Base-by-base conservation (phyloP, 208 protist species). In the Sergeia podlipaevii region DNA sequence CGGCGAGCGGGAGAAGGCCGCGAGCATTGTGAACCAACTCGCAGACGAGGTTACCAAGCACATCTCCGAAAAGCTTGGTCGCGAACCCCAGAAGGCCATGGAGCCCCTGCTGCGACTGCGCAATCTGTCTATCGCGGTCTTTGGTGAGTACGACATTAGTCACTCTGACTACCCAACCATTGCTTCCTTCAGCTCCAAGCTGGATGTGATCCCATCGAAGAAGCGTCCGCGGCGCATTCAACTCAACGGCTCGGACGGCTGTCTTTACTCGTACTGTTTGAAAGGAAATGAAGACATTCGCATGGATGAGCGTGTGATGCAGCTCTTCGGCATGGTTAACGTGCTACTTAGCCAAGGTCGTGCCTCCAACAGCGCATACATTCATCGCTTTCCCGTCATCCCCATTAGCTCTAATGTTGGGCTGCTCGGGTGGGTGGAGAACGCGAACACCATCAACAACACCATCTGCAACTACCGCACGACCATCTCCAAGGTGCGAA, bases 281-380 rank as follows among this genome's bases (percentile, higher is more conserved):
- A 99, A 99, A 70, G 98, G 98, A 20, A 97, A 98, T 66, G 98
- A 99, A 74, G 97, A 98, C 70, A 91, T 98, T 41, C 85, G 98
- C 26, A 98, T 99, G 96, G 99, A 99, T 73, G 99, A 99, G 85
- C 90, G 98, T 20, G 98, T 99, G 23, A 99, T 99, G 98, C 98
- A 99, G 86, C 85, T 99, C 27, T 99, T 99, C 68, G 97, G 97
- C 11, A 93, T 99, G 49, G 97, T 99, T 13, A 99, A 99, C 84
- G 97, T 97, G n/a, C 86, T 99, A 4, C 83, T 99, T 5, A 80
- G 64, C n/a, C 75, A 87, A 59, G 88, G 96, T 33, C 78, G 85
- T n/a, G 88, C 85, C 21, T 73, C 88, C 10, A 80, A 70, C 64
- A 68, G 80, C 45, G 76, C 74, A 4, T 75, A 83, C 56, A 99